These are phyloP conservation scores for Nakazawaea ambrosiae DNA, from an alignment of 805 yeast genomes.

Conservation along the genomic window DNA sequence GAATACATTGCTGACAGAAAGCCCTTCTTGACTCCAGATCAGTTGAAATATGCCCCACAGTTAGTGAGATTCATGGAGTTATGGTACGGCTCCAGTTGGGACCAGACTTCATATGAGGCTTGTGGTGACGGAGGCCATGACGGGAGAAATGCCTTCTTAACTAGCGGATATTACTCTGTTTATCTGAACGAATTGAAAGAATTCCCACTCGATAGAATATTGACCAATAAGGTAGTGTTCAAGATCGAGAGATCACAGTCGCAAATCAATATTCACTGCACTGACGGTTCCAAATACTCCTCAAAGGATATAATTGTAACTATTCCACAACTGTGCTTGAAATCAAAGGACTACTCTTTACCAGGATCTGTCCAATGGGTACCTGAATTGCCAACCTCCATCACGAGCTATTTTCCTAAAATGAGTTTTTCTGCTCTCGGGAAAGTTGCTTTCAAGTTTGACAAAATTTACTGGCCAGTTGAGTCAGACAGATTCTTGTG, in stretches of 20 bases:
- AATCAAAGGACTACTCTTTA: constrained; percentile 20
- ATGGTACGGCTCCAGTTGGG: constrained; percentile 76
- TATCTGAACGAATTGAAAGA: constrained; percentile 24
- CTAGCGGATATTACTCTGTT: constrained; percentile 45
- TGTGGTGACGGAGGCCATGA: constrained; percentile 44
- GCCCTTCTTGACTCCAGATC: constrained; percentile 40
- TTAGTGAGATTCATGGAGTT: constrained; percentile 50
- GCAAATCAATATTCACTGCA: constrained; percentile 11
- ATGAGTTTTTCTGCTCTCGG: constrained; percentile 54
- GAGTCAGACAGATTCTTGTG: constrained; percentile 34
- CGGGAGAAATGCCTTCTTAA: constrained; percentile 68
- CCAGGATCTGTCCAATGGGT: constrained; percentile 9
- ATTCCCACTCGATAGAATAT: constrained; percentile 13
- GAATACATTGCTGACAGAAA: constrained; percentile 40
- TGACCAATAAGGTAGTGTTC: constrained; percentile 18
- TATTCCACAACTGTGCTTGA: constrained; percentile 60
- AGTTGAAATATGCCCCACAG: constrained; percentile 42
- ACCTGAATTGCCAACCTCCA: constrained; percentile 10
- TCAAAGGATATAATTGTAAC: constrained; percentile 38
- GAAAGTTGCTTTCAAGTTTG: constrained; percentile 56
- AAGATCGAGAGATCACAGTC: constrained; percentile 20
- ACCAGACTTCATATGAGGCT: constrained; percentile 53
- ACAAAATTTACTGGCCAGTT: constrained; percentile 44
- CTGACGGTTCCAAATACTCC: constrained; percentile 3
- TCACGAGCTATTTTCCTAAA: constrained; percentile 30